These are phyloP conservation scores for Limtongia smithiae DNA, from an alignment of 805 yeast genomes.

Conservation along the genomic window DNA sequence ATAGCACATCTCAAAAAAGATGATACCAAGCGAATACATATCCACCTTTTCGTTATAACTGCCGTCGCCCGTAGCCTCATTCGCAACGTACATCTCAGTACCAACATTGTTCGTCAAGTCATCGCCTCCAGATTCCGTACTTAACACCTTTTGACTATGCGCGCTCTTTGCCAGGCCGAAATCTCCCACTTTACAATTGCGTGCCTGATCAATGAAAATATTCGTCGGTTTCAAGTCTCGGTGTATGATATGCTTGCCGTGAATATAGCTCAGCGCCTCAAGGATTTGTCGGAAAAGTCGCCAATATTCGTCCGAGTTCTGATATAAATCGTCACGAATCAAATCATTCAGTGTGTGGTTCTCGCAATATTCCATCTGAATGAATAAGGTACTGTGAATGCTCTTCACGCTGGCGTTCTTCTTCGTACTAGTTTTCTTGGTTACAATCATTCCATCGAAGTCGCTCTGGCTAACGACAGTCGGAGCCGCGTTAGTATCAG, in stretches of 20 bases:
- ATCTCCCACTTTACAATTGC: slow-evolving; percentile 91
- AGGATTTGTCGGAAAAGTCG: slow-evolving; percentile 78
- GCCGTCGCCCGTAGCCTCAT: slow-evolving; percentile 69
- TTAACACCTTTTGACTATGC: slow-evolving; percentile 41
- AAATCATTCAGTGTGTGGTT: slow-evolving; percentile 83
- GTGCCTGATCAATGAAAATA: slow-evolving; percentile 85
- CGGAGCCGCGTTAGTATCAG: slow-evolving; percentile 15
- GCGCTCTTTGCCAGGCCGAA: slow-evolving; percentile 94
- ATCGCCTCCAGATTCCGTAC: slow-evolving; percentile 8
- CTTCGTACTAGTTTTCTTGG: background rate
- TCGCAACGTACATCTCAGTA: slow-evolving; percentile 88
- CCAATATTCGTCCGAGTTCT: slow-evolving; percentile 80
- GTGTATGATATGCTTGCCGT: slow-evolving; percentile 90
- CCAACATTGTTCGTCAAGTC: slow-evolving; percentile 91
- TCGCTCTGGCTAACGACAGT: slow-evolving; percentile 3
- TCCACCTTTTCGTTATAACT: slow-evolving; percentile 89
- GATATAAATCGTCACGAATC: slow-evolving; percentile 70
- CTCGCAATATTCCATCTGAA: slow-evolving; percentile 98
- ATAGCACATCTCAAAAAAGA: slow-evolving; percentile 92
- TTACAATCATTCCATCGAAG: background rate
- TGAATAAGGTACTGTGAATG: slow-evolving; percentile 57
- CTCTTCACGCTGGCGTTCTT: slow-evolving; percentile 2
- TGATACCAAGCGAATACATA: slow-evolving; percentile 90
- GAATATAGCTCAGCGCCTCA: slow-evolving; percentile 88
- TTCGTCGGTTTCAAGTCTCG: slow-evolving; percentile 94